Base-by-base conservation (phyloP, 2,329 filamentous ascomycete genomes). In the Apiospora koreana region DNA sequence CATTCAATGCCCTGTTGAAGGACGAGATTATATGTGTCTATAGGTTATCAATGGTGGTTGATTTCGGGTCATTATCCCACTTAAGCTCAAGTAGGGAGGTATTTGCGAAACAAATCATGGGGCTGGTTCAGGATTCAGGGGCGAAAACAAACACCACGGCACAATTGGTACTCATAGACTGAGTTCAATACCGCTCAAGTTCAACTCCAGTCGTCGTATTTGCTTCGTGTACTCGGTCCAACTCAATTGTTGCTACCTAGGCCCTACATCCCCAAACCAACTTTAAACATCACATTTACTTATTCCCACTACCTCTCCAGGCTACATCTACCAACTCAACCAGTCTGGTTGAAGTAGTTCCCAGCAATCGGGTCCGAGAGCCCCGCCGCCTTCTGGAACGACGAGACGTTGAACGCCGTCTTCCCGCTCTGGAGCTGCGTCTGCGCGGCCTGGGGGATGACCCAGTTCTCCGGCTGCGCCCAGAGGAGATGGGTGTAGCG, bases 401-500 rank as follows among this genome's bases (percentile, higher is more conserved):
- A 72, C 2, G 75, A 68, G 7, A 81, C 75, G 48, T 80, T 75
- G 68, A 81, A 81, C 0, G 78, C 80, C 7, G 75, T 54, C 71
- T 76, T 80, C 74, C 78, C 77, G 41, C 43, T 73, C 69, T 78
- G 77, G 23, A 79, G 65, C 76, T 77, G 77, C 54, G 75, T 75
- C 46, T 72, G 77, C 16, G 79, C 78, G 10, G 73, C 66, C 23
- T 73, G 72, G 7, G 80, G 77, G 8, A 82, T 77, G 42, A 77
- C 71, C 74, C 80, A 81, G 64, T 74, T 77, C 21, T 72, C 76
- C 1, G 79, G 77, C 72, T 81, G 80, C 71, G 77, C 79, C 75
- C 78, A 82, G n/a, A 82, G 72, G 50, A 82, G 73, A 67, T 80
- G 78, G 23, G 81, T 80, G 74, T 82, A 82, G 45, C 79, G 77